A percentile compares a stretch with the other conserved stretches of the same genome.
phyloP scores from a whole-genome alignment of 257 asterid species.

The Solanum dulcamara region DNA sequence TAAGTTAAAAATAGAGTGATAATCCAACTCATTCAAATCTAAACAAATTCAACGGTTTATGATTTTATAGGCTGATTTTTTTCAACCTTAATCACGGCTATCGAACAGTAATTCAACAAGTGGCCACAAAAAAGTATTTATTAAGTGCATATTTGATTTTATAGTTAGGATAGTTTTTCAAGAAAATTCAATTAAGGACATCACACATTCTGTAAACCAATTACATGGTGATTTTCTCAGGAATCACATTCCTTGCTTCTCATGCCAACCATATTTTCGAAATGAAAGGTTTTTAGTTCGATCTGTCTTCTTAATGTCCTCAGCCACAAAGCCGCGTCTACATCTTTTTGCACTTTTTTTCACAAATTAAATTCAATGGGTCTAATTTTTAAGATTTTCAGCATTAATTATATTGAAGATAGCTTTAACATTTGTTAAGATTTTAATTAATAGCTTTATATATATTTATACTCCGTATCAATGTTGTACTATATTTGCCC shows the following conservation, averaged over 20 bases:
- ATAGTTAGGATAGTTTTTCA: background rate
- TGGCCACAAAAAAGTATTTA: background rate
- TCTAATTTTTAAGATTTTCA: background rate
- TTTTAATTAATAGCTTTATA: background rate
- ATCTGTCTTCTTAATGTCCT: background rate
- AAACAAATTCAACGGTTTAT: background rate
- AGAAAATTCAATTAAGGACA: background rate
- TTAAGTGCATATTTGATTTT: background rate
- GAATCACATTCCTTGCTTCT: background rate
- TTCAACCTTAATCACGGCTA: background rate
- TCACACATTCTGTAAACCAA: background rate
- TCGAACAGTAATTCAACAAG: background rate
- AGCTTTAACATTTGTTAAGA: background rate
- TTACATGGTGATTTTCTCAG: background rate
- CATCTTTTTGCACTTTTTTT: background rate
- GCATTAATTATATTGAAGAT: background rate
- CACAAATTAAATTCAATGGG: too few relatives aligned
- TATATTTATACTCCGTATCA: background rate
- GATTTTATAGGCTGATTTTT: background rate
- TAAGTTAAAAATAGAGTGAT: background rate
- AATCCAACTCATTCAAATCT: background rate
- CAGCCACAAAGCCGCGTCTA: background rate
- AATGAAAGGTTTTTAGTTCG: background rate
- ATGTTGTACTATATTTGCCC: too few relatives aligned
- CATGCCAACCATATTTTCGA: background rate